These are phyloP conservation scores for Ilex asprella DNA, from an alignment of 257 asterid genomes.

Conservation along the genomic window DNA sequence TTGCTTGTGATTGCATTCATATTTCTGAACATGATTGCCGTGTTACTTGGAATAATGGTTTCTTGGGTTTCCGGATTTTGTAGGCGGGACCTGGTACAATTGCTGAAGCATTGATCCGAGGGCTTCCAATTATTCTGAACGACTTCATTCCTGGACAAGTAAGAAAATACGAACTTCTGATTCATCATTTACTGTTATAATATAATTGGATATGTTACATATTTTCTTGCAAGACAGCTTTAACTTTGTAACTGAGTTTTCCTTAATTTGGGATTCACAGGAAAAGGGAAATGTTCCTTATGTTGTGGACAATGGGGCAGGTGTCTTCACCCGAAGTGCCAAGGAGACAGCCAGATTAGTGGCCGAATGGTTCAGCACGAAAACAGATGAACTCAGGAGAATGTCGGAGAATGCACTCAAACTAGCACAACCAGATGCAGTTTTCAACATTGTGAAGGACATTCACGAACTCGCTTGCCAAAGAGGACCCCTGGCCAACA, in stretches of 20 bases:
- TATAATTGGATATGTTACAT: too few relatives aligned
- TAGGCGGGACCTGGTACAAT: neutral
- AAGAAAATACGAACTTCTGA: too few relatives aligned
- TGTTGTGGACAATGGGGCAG: constrained; percentile 1
- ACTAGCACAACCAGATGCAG: constrained; percentile 3
- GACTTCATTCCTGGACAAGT: neutral
- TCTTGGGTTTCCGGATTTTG: neutral
- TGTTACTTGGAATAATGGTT: neutral
- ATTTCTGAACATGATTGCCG: too few relatives aligned
- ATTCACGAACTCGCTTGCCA: neutral
- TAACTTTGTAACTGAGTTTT: too few relatives aligned
- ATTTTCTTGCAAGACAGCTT: too few relatives aligned
- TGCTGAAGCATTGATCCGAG: neutral
- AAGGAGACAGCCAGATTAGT: neutral
- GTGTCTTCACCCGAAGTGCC: constrained; percentile 1
- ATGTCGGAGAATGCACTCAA: constrained; percentile 1
- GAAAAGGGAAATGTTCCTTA: constrained; percentile 5
- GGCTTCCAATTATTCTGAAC: neutral
- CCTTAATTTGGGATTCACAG: neutral
- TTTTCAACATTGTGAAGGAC: neutral
- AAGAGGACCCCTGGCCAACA: neutral
- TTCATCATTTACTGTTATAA: too few relatives aligned
- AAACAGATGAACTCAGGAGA: constrained; percentile 1
- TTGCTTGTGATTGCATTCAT: too few relatives aligned
- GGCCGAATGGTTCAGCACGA: constrained; percentile 1